Percentiles rank a stretch among this genome's conserved stretches.
These are phyloP conservation scores for Rosa lucieae DNA, from an alignment of 306 rosid species.

Conservation along the genomic window DNA sequence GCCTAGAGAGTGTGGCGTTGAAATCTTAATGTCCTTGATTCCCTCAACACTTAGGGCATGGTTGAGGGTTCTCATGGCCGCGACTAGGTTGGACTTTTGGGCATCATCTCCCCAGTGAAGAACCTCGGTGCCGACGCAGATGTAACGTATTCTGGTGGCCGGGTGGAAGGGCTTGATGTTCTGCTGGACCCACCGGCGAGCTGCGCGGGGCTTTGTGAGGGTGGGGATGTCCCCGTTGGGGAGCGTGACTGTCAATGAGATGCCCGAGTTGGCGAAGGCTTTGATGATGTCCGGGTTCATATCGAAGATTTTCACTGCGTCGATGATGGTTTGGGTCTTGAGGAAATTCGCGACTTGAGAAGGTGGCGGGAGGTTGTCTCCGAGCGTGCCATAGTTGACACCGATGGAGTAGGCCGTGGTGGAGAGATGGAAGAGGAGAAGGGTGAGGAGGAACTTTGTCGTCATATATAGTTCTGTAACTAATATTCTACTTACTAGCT, in stretches of 20 bases:
- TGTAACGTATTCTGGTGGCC: slow-evolving; percentile 53
- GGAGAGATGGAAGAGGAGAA: slow-evolving; percentile 42
- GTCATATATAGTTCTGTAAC: neutral
- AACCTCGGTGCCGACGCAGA: slow-evolving; percentile 78
- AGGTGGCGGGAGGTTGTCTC: slow-evolving; percentile 70
- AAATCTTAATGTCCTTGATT: slow-evolving; percentile 62
- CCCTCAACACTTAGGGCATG: slow-evolving; percentile 57
- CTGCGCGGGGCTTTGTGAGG: slow-evolving; percentile 26
- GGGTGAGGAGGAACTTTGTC: slow-evolving; percentile 10
- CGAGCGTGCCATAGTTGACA: slow-evolving; percentile 81
- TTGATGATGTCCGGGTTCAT: slow-evolving; percentile 63
- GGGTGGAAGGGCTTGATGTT: slow-evolving; percentile 63
- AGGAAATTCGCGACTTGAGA: slow-evolving; percentile 59
- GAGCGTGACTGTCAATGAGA: slow-evolving; percentile 67
- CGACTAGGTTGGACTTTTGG: slow-evolving; percentile 51
- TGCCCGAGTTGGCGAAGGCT: slow-evolving; percentile 72
- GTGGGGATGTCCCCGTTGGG: slow-evolving; percentile 69
- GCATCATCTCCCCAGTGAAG: slow-evolving; percentile 53
- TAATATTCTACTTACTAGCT: neutral
- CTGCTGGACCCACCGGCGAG: slow-evolving; percentile 59
- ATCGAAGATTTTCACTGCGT: slow-evolving; percentile 78
- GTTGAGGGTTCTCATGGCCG: slow-evolving; percentile 69
- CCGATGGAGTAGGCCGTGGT: slow-evolving; percentile 52
- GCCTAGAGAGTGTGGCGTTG: slow-evolving; percentile 69
- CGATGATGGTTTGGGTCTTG: slow-evolving; percentile 53